Conservation (phyloP, 2,329 filamentous ascomycete genomes). For the Gremmenia infestans region DNA sequence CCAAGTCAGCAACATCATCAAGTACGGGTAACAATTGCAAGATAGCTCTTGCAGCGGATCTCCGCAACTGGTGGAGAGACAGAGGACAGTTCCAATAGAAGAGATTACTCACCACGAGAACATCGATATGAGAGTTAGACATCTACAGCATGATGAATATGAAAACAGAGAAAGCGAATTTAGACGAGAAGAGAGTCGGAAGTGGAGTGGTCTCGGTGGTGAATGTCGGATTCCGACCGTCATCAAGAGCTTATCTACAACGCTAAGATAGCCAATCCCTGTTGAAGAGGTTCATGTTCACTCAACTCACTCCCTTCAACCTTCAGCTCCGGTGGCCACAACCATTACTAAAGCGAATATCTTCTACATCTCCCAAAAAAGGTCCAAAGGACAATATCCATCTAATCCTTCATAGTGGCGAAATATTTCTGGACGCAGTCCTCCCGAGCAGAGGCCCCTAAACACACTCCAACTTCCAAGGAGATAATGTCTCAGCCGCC, state of each 20-base stretch:
- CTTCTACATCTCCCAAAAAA: background rate
- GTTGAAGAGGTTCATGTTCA: background rate
- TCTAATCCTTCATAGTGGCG: conserved; percentile 25
- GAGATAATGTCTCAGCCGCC: conserved; percentile 26
- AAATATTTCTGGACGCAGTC: conserved; percentile 28
- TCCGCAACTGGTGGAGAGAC: too few species aligned
- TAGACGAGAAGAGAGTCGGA: background rate
- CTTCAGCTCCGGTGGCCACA: too few species aligned
- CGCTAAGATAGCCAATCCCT: conserved; percentile 1
- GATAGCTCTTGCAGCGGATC: too few species aligned
- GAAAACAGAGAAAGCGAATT: background rate
- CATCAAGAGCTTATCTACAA: conserved; percentile 12
- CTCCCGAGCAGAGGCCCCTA: conserved; percentile 22
- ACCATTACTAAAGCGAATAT: too few species aligned
- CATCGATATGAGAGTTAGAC: conserved; percentile 48
- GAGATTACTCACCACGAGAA: conserved; percentile 46
- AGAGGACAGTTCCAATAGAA: too few species aligned
- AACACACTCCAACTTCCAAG: conserved; percentile 2
- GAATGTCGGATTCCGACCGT: background rate
- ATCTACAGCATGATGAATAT: conserved; percentile 30
- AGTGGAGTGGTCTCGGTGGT: background rate
- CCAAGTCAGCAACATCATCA: conserved; percentile 5
- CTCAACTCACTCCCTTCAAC: too few species aligned
- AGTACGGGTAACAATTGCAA: too few species aligned
- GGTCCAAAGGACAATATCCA: background rate